Evolutionary conservation across 2,329 filamentous ascomycete species (phyloP), one percentile per base, ranked within the genome.

Genomic region (Cytospora paraplurivora): DNA sequence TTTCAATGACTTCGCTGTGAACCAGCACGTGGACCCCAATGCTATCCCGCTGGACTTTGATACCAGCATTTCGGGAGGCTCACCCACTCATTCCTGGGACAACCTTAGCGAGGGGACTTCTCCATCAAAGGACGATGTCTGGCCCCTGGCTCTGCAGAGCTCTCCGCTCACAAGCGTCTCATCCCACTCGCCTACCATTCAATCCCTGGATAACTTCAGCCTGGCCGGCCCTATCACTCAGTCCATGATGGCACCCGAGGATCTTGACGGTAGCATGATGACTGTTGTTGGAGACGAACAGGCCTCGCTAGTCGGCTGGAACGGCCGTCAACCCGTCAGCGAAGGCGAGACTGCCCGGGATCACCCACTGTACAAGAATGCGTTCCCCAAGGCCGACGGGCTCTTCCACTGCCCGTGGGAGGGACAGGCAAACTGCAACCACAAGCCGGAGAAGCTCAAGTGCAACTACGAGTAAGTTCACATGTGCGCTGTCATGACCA

Each of bases 401-500:
- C 85, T 96, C 64, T 98, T 95, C 80, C 92, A 96, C 79, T 98
- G 94, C 82, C 94, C 94, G 7, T 95, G 90, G 82, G 88, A 90
- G 75, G 89, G 87, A 70, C 82, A 88, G 66, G 63, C 78, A 37
- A 81, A 75, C 72, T 98, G 94, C 85, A 90, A 86, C 76, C 94
- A 97, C 86, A 91, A 91, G 79, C 87, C 93, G 49, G 95, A 96
- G 73, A 95, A 96, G 81, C 90, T 98, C 71, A 97, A 97, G 86
- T 97, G 94, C 88, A 96, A 97, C 79, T 98, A 97, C 75, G 93
- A 97, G 93, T 96, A 89, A 85, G 92, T 79, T 32, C n/a, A 35
- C 37, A 2, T 44, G 27, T 44, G 12, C n/a, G 32, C 27, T 10
- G 10, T 55, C 17, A 37, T 13, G 60, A 13, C 15, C 32, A 10